Evolutionary conservation across 164 flowering plant species (phyloP).

Genomic region (Taxillus chinensis): DNA sequence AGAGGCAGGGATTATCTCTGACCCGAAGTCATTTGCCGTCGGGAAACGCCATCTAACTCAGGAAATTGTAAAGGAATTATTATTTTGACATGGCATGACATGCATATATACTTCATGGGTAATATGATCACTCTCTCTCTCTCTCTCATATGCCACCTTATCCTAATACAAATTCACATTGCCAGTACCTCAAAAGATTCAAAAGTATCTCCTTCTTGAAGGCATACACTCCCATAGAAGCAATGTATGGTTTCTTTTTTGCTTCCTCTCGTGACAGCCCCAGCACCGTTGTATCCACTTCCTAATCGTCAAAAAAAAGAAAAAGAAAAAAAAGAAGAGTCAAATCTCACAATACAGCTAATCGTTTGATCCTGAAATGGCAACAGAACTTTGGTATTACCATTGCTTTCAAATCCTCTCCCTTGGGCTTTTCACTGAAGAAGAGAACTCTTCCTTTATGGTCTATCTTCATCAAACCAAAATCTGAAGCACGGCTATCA

Average conservation of each 20-base stretch:
- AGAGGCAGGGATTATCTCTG: conserved; percentile 92
- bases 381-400: conserved; percentile 18
- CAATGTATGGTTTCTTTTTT: conserved; percentile 82
- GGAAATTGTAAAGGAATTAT: conserved; percentile 9
- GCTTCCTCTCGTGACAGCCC: conserved; percentile 80
- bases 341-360: no score
- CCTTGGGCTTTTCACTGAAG: conserved; percentile 88
- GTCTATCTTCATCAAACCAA: conserved; percentile 94
- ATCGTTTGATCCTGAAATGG: no score
- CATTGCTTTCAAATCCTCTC: conserved; percentile 76
- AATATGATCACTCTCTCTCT: no score
- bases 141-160: no score
- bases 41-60: conserved; percentile 89
- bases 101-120: no score
- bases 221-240: conserved; percentile 92
- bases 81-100: neutral
- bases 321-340: no score
- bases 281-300: conserved; percentile 78
- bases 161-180: neutral
- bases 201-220: conserved; percentile 89
- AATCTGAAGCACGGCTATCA: conserved; percentile 91
- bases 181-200: conserved; percentile 65
- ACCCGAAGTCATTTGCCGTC: conserved; percentile 93
- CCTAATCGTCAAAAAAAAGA: conserved; percentile 21
- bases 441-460: conserved; percentile 66